A percentile compares a stretch with the other conserved stretches of the same genome.
These are phyloP conservation scores for Globisporangium iwayamae DNA, from an alignment of 352 stramenopile genomes.

Conservation along the genomic window DNA sequence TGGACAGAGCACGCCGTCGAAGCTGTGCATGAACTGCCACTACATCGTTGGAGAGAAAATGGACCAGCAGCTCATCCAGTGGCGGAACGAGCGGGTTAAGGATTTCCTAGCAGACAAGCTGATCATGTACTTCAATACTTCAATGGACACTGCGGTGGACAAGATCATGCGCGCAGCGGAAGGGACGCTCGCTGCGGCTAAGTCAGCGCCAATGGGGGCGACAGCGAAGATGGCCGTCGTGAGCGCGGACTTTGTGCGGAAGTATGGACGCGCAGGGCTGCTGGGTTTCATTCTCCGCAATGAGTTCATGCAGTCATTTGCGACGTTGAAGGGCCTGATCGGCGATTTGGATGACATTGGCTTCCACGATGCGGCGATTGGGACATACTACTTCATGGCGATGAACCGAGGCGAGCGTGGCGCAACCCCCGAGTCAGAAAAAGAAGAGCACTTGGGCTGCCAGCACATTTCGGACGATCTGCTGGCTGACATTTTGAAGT, in stretches of 20 bases:
- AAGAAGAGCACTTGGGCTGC: slow-evolving; percentile 52
- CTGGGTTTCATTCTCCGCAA: slow-evolving; percentile 84
- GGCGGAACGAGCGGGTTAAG: slow-evolving; percentile 73
- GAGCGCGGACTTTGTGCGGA: slow-evolving; percentile 81
- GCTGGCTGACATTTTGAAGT: slow-evolving; percentile 67
- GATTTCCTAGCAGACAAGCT: slow-evolving; percentile 70
- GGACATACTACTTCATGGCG: slow-evolving; percentile 88
- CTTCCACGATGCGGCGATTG: slow-evolving; percentile 83
- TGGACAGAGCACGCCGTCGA: slow-evolving; percentile 50
- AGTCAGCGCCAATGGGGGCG: slow-evolving; percentile 73
- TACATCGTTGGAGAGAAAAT: slow-evolving; percentile 73
- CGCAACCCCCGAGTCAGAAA: slow-evolving; percentile 61
- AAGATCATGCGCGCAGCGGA: slow-evolving; percentile 81
- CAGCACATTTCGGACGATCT: slow-evolving; percentile 64
- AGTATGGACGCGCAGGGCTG: slow-evolving; percentile 75
- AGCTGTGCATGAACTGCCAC: slow-evolving; percentile 70
- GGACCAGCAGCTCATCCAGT: slow-evolving; percentile 74
- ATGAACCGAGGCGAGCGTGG: slow-evolving; percentile 82
- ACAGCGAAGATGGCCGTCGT: slow-evolving; percentile 83
- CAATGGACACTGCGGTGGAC: slow-evolving; percentile 78
- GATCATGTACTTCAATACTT: slow-evolving; percentile 72
- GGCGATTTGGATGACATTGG: slow-evolving; percentile 75
- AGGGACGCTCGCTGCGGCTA: slow-evolving; percentile 73
- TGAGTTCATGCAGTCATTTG: slow-evolving; percentile 87
- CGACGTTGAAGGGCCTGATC: slow-evolving; percentile 77